Conservation (phyloP, 371 early-diverging fungal genomes). For the Zychaea mexicana region DNA sequence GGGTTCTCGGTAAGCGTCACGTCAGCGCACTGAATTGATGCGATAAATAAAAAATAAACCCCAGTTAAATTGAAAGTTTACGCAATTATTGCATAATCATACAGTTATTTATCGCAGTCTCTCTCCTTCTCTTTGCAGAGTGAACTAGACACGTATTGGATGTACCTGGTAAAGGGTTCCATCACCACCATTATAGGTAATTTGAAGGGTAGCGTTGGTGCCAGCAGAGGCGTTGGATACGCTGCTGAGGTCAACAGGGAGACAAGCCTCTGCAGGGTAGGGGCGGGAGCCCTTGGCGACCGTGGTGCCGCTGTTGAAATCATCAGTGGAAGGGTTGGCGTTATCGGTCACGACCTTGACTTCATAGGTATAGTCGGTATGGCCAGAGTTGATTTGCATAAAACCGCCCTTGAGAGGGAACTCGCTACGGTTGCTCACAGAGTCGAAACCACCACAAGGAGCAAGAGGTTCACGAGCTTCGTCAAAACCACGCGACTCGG, state of each 20-base stretch:
- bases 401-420: conserved; percentile 56
- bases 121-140: not conserved
- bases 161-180: conserved; percentile 56
- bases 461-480: conserved; percentile 49
- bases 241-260: conserved; percentile 38
- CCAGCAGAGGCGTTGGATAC: conserved; percentile 40
- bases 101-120: not conserved
- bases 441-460: conserved; percentile 58
- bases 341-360: conserved; percentile 45
- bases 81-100: no score
- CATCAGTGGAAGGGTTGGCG: conserved; percentile 40
- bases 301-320: conserved; percentile 23
- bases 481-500: conserved; percentile 54
- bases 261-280: conserved; percentile 50
- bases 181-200: conserved; percentile 62
- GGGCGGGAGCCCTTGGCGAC: conserved; percentile 32
- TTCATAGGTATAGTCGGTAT: conserved; percentile 43
- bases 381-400: conserved; percentile 51
- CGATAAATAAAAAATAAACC: not conserved
- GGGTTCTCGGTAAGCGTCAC: conserved; percentile 45
- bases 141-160: no score
- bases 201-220: conserved; percentile 57
- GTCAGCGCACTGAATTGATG: conserved; percentile 48
- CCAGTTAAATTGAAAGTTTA: no score
- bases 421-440: conserved; percentile 33